Base-by-base conservation (phyloP, 495 filamentous ascomycete genomes). In the Aspergillus sparsus region DNA sequence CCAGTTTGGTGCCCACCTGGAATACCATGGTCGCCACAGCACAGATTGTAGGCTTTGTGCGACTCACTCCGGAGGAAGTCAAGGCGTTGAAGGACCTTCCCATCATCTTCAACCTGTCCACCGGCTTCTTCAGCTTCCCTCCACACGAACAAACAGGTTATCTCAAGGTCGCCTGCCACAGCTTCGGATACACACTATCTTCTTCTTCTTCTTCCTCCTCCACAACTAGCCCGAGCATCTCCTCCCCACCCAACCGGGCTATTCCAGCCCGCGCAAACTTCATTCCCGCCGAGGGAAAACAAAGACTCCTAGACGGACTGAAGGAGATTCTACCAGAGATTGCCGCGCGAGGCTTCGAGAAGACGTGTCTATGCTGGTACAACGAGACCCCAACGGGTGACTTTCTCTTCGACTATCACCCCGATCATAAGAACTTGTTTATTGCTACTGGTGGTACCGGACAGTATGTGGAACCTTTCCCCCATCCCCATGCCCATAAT, bases 371-470 rank as follows among this genome's bases (percentile, higher is more conserved):
- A 13, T 97, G 91, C 67, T 93, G 89, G 89, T 93, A 95, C 59
- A 84, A 80, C 2, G 90, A 93, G 68, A 92, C 89, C 2, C 77
- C 87, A 0, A 86, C 77, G 0, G 88, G 82, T 0, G 87, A 93
- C 66, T 95, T 90, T 72, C 70, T 95, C 27, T 79, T 93, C 55
- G 82, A 85, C 55, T 89, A 87, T 61, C 88, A 92, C 60, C 89
- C 89, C 0, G 69, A 74, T 3, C 82, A 82, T 62, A 65, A 78
- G 49, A 83, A 83, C 7, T 67, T 94, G 42, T 91, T 94, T 66
- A 65, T 95, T n/a, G 85, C 88, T 0, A 91, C 87, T 0, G 91
- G 91, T 1, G 91, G 88, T 1, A 88, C 83, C 58, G 90, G 91
- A 13, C 91, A 94, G 70, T 74, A 65, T 63, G 71, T 66, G 6